Conservation (phyloP, 176 grass and related monocot species). For the Oryza officinalis region DNA sequence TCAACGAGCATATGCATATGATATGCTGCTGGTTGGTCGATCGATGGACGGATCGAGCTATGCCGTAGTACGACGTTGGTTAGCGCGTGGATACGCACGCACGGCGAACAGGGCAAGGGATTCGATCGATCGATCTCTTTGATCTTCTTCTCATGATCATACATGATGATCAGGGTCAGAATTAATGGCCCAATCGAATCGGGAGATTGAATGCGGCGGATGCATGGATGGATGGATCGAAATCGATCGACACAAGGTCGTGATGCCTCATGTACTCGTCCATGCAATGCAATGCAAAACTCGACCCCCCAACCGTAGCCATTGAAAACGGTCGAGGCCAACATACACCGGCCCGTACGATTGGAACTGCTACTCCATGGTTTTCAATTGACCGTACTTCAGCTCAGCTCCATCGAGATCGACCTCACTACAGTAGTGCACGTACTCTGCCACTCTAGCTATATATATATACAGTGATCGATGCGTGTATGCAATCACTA, state of each 20-base stretch:
- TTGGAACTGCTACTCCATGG: neutral
- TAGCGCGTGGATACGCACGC: neutral
- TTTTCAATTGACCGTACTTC: neutral
- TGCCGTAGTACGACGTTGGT: neutral
- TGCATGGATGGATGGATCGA: too few species aligned
- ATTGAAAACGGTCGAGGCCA: neutral
- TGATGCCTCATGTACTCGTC: neutral
- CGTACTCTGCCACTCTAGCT: neutral
- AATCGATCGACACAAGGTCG: neutral
- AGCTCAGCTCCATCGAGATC: neutral
- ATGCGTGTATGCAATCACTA: too few species aligned
- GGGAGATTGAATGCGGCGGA: neutral
- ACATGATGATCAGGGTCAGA: too few species aligned
- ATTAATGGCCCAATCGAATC: neutral
- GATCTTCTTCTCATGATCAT: neutral
- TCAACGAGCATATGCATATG: too few species aligned
- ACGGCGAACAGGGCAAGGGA: neutral
- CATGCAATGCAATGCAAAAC: neutral
- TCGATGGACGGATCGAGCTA: too few species aligned
- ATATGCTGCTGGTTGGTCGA: too few species aligned
- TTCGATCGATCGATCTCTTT: neutral
- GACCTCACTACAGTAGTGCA: neutral
- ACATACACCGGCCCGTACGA: neutral
- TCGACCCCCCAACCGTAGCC: constrained; percentile 4
- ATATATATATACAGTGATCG: neutral